Evolutionary conservation across 306 rosid species (phyloP).

Genomic region (Trifolium fragiferum): DNA sequence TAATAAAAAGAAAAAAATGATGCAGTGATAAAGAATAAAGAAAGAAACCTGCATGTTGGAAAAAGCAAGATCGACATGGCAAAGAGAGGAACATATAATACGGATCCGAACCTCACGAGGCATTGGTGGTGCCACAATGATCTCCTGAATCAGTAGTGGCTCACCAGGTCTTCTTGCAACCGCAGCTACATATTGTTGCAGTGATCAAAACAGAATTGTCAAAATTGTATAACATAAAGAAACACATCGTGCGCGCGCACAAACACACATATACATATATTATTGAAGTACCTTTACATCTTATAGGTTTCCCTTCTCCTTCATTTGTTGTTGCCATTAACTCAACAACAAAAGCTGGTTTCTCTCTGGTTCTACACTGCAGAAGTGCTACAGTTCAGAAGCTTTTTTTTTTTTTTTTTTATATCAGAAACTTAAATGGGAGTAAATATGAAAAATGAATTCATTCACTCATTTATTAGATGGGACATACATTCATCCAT

Average conservation of each 20-base stretch:
- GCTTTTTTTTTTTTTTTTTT: too few species aligned
- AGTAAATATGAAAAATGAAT: neutral
- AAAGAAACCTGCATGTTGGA: constrained; percentile 47
- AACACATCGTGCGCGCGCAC: too few species aligned
- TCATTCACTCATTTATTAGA: neutral
- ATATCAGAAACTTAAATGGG: neutral
- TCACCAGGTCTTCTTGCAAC: constrained; percentile 67
- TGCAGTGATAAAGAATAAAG: neutral
- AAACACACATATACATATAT: too few species aligned
- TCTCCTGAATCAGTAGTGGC: constrained; percentile 68
- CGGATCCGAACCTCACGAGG: constrained; percentile 69
- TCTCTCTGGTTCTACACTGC: neutral
- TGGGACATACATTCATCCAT: neutral
- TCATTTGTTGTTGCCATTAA: constrained; percentile 16
- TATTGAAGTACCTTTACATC: constrained; percentile 53
- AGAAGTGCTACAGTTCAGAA: neutral
- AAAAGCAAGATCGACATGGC: constrained; percentile 64
- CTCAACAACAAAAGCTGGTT: neutral
- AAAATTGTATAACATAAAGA: neutral
- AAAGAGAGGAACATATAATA: constrained; percentile 69
- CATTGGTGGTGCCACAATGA: constrained; percentile 76
- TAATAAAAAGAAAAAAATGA: too few species aligned
- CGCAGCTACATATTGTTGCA: constrained; percentile 47
- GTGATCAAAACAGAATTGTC: neutral
- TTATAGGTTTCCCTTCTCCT: constrained; percentile 56